These are phyloP conservation scores for Pseudogymnoascus sp. DNA, from an alignment of 2,329 filamentous ascomycete species.

Conservation along the genomic window DNA sequence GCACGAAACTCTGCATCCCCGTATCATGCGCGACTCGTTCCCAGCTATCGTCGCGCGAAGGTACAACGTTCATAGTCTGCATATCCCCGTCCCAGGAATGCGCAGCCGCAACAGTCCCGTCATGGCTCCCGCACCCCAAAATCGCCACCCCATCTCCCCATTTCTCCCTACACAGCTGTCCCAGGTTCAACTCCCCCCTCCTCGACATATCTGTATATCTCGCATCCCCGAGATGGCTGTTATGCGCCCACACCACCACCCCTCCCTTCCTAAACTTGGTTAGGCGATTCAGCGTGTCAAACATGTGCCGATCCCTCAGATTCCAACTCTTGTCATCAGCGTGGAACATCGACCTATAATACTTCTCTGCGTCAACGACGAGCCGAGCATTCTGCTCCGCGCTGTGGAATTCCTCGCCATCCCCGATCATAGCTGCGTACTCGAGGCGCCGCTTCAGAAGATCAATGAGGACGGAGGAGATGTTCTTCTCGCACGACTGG, in stretches of 20 bases:
- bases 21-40: conserved; percentile 41
- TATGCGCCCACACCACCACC: conserved; percentile 46
- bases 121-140: conserved; percentile 41
- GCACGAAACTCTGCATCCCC: conserved; percentile 35
- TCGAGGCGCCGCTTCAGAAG: conserved; percentile 36
- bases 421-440: conserved; percentile 20
- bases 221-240: conserved; percentile 46
- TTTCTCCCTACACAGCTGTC: conserved; percentile 41
- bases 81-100: conserved; percentile 43
- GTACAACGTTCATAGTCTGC: conserved; percentile 39
- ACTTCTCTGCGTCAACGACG: conserved; percentile 37
- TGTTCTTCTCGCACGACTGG: conserved; percentile 37
- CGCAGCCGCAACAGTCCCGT: conserved; percentile 44
- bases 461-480: conserved; percentile 37
- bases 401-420: conserved; percentile 41
- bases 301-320: conserved; percentile 44
- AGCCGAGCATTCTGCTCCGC: conserved; percentile 43
- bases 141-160: conserved; percentile 30
- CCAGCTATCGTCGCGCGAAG: conserved; percentile 39
- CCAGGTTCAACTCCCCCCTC: conserved; percentile 41
- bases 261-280: conserved; percentile 35
- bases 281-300: conserved; percentile 37
- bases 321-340: conserved; percentile 42
- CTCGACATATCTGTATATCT: conserved; percentile 41
- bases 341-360: conserved; percentile 45